Conservation (phyloP, 2,329 filamentous ascomycete genomes). For the Aspergillus chevalieri region DNA sequence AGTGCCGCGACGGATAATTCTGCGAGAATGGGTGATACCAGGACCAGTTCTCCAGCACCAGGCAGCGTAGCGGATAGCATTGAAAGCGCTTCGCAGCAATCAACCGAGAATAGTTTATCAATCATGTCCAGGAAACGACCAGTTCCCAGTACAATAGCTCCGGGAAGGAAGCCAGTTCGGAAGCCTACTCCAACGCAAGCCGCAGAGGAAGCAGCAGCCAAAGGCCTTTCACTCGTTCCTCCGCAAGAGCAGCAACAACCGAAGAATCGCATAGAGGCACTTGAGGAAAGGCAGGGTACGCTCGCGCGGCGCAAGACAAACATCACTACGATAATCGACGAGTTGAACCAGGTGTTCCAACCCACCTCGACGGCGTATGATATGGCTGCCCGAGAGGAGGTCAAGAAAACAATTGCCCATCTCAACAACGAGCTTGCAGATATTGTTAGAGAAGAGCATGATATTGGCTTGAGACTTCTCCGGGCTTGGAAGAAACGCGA, state of each 20-base stretch:
- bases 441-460: constrained; percentile 69
- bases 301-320: constrained; percentile 64
- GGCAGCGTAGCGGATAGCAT: constrained; percentile 31
- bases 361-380: constrained; percentile 61
- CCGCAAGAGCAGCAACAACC: constrained; percentile 52
- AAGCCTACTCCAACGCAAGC: constrained; percentile 39
- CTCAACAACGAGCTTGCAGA: constrained; percentile 64
- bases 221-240: constrained; percentile 57
- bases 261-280: constrained; percentile 56
- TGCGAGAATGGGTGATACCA: constrained; percentile 40
- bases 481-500: constrained; percentile 70
- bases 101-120: constrained; percentile 25
- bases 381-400: constrained; percentile 53
- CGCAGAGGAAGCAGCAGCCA: constrained; percentile 30
- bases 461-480: constrained; percentile 68
- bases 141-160: constrained; percentile 24
- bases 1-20: constrained; percentile 59
- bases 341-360: constrained; percentile 73
- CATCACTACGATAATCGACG: constrained; percentile 64
- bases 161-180: constrained; percentile 29
- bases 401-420: constrained; percentile 59
- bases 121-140: constrained; percentile 39
- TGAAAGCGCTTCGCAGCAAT: constrained; percentile 23
- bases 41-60: constrained; percentile 32
- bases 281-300: constrained; percentile 60